Percentiles rank a stretch among this genome's conserved stretches.
phyloP scores from a whole-genome alignment of 2,329 filamentous ascomycete genomes.

The Exophiala calicioides region DNA sequence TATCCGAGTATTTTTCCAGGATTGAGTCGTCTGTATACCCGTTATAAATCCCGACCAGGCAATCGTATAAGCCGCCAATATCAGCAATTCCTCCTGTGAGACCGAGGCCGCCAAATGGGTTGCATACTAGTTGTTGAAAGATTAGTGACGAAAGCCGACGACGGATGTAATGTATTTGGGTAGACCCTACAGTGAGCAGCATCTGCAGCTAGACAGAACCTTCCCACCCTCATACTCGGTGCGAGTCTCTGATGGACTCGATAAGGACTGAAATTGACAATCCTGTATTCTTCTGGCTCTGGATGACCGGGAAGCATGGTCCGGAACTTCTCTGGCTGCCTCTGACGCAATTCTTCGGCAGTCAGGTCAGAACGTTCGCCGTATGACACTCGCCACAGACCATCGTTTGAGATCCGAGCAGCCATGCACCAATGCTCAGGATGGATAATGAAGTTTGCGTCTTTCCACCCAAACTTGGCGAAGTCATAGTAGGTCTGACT shows the following conservation, averaged over 20 bases:
- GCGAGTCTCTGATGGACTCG: conserved; percentile 64
- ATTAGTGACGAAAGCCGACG: too few relatives aligned
- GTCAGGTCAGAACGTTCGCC: conserved; percentile 58
- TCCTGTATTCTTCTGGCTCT: conserved; percentile 58
- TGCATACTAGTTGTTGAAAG: too few relatives aligned
- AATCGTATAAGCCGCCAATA: conserved; percentile 62
- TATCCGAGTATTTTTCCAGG: conserved; percentile 46
- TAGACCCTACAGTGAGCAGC: conserved; percentile 58
- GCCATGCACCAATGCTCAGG: conserved; percentile 65
- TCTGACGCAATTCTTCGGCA: conserved; percentile 53
- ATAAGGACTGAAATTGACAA: conserved; percentile 61
- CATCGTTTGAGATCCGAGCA: conserved; percentile 59
- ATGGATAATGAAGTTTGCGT: conserved; percentile 58
- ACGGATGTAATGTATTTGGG: not conserved
- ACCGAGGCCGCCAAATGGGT: conserved; percentile 59
- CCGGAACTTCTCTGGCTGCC: conserved; percentile 59
- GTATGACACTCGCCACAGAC: conserved; percentile 65
- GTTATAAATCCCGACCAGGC: conserved; percentile 50
- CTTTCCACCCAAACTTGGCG: conserved; percentile 42
- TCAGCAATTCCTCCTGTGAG: conserved; percentile 67
- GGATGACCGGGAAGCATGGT: conserved; percentile 62
- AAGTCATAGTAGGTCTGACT: conserved; percentile 68
- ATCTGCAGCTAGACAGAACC: conserved; percentile 60
- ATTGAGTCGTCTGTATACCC: conserved; percentile 43
- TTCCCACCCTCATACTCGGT: conserved; percentile 57